Base-by-base conservation (phyloP, 768 basidiomycete genomes). In the Dictyophora rubrovolvata region DNA sequence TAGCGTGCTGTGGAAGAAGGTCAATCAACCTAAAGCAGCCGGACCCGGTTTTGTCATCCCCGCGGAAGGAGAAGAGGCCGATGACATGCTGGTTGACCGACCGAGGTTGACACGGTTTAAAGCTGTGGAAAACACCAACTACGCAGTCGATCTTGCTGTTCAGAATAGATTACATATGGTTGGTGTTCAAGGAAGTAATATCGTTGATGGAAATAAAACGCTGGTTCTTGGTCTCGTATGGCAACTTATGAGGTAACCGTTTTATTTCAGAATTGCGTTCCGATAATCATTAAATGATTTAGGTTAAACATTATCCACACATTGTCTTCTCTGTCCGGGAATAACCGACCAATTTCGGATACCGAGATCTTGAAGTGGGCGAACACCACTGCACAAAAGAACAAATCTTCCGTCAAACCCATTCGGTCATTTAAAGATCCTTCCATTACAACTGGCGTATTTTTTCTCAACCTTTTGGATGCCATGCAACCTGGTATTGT, bases 121-220 rank as follows among this genome's bases (percentile, higher is more conserved):
- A 77, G 86, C 86, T 34, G 93, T 99, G 23, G 96, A 99, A 74
- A 98, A 99, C 73, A 96, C 92, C 48, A 99, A 98, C 71, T 98
- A 99, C 66, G 85, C 76, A 8, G 87, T 98, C 48, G 96, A 98
- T 49, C 84, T 99, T 16, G 94, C 84, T 2, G 91, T 86, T 70
- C 86, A 91, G 71, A 94, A 89, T 67, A 85, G 87, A 49, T 89
- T 99, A 89, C 91, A 89, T 69, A 75, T 99, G 62, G 93, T 99
- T 50, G 94, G 95, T 7, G 97, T 98, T 62, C 96, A 99, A 69
- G 96, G 96, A 12, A 85, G 95, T 1, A 95, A 98, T 71, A 94
- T 99, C 63, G 92, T 94, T 60, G 95, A 99, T 67, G 93, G 86
- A n/a, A 77, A 76, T 54, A 88, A 85, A 73, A 98, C 94, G 3